Percentiles rank a stretch among this genome's conserved stretches.
Evolutionary conservation across 2,329 filamentous ascomycete species (phyloP).

Genomic region (Lasiodiplodia sp.): DNA sequence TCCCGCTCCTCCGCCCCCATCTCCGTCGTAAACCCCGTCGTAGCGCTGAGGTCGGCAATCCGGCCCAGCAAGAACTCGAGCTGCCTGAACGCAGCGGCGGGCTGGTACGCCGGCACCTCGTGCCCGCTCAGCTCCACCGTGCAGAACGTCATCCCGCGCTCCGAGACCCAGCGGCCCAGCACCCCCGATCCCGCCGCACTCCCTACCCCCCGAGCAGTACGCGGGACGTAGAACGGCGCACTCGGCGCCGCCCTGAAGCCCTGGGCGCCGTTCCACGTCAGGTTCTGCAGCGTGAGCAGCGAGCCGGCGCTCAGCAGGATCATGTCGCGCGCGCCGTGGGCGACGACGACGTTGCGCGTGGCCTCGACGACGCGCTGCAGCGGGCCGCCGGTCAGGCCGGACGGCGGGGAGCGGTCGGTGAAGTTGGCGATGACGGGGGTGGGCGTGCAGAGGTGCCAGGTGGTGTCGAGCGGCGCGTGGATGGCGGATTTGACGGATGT

Average conservation of each 20-base stretch:
- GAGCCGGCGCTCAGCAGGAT: conserved; percentile 31
- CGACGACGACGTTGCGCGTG: conserved; percentile 42
- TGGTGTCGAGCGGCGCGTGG: conserved; percentile 41
- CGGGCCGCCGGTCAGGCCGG: conserved; percentile 31
- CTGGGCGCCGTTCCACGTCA: conserved; percentile 33
- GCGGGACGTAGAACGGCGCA: conserved; percentile 29
- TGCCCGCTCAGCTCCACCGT: conserved; percentile 20
- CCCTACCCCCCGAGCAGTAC: not conserved
- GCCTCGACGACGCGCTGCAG: conserved; percentile 41
- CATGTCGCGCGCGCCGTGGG: conserved; percentile 32
- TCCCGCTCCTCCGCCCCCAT: not conserved
- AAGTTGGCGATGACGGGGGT: conserved; percentile 33
- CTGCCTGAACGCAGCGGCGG: not conserved
- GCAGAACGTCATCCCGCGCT: conserved; percentile 25
- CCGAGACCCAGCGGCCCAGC: conserved; percentile 15
- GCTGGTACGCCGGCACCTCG: conserved; percentile 14
- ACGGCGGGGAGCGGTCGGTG: conserved; percentile 32
- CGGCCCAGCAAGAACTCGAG: conserved; percentile 24
- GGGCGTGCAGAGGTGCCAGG: conserved; percentile 40
- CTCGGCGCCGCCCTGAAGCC: conserved; percentile 31
- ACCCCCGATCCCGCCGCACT: conserved; percentile 13
- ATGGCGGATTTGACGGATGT: conserved; percentile 48
- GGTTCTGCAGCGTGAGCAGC: conserved; percentile 32
- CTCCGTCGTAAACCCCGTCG: conserved; percentile 9
- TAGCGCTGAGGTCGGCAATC: conserved; percentile 6